Conservation (phyloP, 306 rosid genomes). For the Oemleria cerasiformis region DNA sequence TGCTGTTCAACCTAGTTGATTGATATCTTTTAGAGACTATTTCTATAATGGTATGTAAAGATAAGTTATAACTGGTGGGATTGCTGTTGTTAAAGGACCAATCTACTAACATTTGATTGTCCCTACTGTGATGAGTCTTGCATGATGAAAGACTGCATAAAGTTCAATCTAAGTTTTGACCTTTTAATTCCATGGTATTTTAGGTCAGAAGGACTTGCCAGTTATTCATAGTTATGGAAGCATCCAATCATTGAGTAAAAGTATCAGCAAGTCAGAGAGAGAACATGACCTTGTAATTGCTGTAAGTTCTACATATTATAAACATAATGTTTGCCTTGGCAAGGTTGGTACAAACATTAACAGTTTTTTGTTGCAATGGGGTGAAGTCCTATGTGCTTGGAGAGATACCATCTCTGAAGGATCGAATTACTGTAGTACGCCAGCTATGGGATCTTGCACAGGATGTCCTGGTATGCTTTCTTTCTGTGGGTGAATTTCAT, state of each 20-base stretch:
- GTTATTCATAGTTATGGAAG: slow-evolving; percentile 86
- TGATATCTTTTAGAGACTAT: slow-evolving; percentile 4
- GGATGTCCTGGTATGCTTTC: slow-evolving; percentile 76
- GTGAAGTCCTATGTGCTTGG: slow-evolving; percentile 92
- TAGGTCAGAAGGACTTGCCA: slow-evolving; percentile 85
- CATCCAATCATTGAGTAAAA: slow-evolving; percentile 66
- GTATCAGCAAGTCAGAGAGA: slow-evolving; percentile 64
- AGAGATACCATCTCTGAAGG: slow-evolving; percentile 86
- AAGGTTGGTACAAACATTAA: slow-evolving; percentile 20
- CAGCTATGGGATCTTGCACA: slow-evolving; percentile 88
- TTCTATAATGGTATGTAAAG: not conserved
- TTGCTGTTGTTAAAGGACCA: not conserved
- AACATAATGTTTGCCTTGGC: not conserved
- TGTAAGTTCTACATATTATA: slow-evolving; percentile 49
- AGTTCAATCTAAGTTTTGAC: slow-evolving; percentile 12
- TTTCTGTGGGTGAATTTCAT: slow-evolving; percentile 16
- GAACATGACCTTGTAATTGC: slow-evolving; percentile 93
- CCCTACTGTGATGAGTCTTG: slow-evolving; percentile 4
- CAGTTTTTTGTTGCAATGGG: slow-evolving; percentile 32
- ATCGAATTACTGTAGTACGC: slow-evolving; percentile 80
- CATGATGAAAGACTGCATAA: not conserved
- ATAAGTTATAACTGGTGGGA: not conserved
- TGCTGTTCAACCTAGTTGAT: not conserved
- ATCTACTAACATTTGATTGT: not conserved
- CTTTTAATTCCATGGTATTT: slow-evolving; percentile 20